Conservation (phyloP, 2,329 filamentous ascomycete species). For the Endothia cerciana region DNA sequence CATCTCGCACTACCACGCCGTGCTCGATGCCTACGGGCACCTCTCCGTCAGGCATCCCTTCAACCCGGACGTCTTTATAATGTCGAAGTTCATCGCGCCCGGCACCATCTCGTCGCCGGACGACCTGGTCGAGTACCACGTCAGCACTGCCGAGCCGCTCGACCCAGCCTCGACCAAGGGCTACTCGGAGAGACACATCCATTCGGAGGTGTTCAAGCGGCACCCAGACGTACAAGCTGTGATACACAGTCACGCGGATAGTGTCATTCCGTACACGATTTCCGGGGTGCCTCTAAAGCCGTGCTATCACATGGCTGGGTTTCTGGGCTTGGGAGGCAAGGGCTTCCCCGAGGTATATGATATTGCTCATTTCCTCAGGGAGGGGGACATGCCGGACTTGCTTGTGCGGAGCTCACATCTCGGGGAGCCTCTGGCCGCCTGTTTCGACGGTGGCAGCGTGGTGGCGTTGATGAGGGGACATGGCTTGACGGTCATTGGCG, state of each 20-base stretch:
- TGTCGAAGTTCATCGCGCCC: conserved; percentile 51
- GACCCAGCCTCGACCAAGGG: conserved; percentile 43
- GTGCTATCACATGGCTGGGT: conserved; percentile 48
- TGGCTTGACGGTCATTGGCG: conserved; percentile 46
- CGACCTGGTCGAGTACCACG: conserved; percentile 52
- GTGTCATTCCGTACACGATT: conserved; percentile 48
- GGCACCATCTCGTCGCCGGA: conserved; percentile 46
- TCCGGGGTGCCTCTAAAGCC: conserved; percentile 45
- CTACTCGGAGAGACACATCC: conserved; percentile 50
- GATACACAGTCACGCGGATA: conserved; percentile 49
- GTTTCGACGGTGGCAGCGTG: conserved; percentile 38
- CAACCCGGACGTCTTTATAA: conserved; percentile 50
- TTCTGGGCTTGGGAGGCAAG: conserved; percentile 40
- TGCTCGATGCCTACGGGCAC: conserved; percentile 60
- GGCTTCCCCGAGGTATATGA: conserved; percentile 39
- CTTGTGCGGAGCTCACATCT: conserved; percentile 42
- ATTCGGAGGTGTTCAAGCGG: conserved; percentile 50
- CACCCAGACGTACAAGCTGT: conserved; percentile 44
- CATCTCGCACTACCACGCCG: conserved; percentile 53
- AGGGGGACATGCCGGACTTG: conserved; percentile 40
- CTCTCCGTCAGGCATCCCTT: conserved; percentile 55
- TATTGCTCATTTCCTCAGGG: conserved; percentile 34
- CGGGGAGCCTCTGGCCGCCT: conserved; percentile 40
- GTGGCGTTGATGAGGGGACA: conserved; percentile 51
- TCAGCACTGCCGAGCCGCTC: conserved; percentile 47